Evolutionary conservation across 192 early-diverging fungal species (phyloP).

Genomic region (Podochytrium sp.): DNA sequence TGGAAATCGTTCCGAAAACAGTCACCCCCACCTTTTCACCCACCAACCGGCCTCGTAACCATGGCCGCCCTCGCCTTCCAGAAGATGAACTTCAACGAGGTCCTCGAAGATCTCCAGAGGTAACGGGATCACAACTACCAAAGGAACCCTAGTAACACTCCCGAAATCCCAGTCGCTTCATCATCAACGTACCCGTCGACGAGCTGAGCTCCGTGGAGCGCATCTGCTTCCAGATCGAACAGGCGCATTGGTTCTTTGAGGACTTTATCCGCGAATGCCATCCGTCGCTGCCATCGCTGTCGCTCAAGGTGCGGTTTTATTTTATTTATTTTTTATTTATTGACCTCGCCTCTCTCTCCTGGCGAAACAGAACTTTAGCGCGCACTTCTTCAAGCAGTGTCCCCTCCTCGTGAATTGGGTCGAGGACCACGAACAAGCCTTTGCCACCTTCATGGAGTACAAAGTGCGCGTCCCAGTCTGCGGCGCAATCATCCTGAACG

Average conservation of each 20-base stretch:
- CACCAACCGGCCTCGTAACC: neutral
- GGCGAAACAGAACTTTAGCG: conserved; percentile 46
- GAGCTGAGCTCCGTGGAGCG: conserved; percentile 93
- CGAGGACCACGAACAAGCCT: conserved; percentile 85
- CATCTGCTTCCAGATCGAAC: conserved; percentile 98
- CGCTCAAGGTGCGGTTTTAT: conserved; percentile 59
- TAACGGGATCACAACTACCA: too few relatives aligned
- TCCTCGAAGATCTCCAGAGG: conserved; percentile 89
- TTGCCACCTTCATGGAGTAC: conserved; percentile 92
- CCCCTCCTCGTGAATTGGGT: conserved; percentile 89
- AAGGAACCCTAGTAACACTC: too few relatives aligned
- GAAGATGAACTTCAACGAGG: conserved; percentile 70
- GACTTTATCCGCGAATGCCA: conserved; percentile 94
- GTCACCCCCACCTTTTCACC: too few relatives aligned
- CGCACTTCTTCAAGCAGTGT: conserved; percentile 86
- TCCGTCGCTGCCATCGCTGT: conserved; percentile 78
- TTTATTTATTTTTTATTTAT: neutral
- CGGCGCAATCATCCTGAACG: conserved; percentile 94
- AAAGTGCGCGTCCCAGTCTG: conserved; percentile 96
- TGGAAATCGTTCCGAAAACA: too few relatives aligned
- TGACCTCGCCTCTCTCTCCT: conserved; percentile 33
- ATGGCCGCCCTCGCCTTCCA: conserved; percentile 39
- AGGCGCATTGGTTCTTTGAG: conserved; percentile 99
- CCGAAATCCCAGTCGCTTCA: conserved; percentile 75
- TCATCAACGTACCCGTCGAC: conserved; percentile 96